Evolutionary conservation across 352 stramenopile species (phyloP), one percentile per base, ranked within the genome.

Genomic region (Pythium graminicola): DNA sequence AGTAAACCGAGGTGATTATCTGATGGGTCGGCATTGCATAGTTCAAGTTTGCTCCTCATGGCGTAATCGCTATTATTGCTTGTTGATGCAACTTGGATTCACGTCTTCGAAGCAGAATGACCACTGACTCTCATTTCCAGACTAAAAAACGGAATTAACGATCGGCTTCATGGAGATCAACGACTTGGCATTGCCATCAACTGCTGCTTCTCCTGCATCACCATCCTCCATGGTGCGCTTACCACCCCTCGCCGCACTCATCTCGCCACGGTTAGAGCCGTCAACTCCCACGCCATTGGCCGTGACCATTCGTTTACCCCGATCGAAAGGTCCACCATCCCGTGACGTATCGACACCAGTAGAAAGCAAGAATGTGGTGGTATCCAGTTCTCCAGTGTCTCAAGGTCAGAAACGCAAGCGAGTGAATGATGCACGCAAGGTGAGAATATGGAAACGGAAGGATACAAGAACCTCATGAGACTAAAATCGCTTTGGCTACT

Each of bases 341-440:
- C 16, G n/a, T n/a, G n/a, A n/a, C n/a, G n/a, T n/a, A n/a, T n/a
- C n/a, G n/a, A n/a, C n/a, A n/a, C n/a, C 32, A 9, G 45, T 16
- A 4, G 31, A 52, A 1, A 9, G 9, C 2, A 50, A n/a, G 3
- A 23, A 29, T 19, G 14, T 3, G 3, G n/a, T n/a, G n/a, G 7
- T 41, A 17, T 41, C 35, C 17, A 17, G 17, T 17, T 17, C 35
- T 27, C 14, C 42, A 20, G 20, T 2, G 6, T 38, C 17, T 9
- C 31, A 23, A n/a, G 16, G 24, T 9, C 10, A 19, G 13, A 60
- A 60, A 23, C 43, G 53, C 19, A 52, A 60, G 53, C 53, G 53
- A 8, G 23, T 36, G 2, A 36, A 45, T 22, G 53, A 54, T 1
- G 16, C 27, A 2, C 44, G 44, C 20, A 50, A 50, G 28, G 53